Evolutionary conservation across 768 basidiomycete species (phyloP), one percentile per base, ranked within the genome.

Genomic region (Rhodotorula taiwanensis): DNA sequence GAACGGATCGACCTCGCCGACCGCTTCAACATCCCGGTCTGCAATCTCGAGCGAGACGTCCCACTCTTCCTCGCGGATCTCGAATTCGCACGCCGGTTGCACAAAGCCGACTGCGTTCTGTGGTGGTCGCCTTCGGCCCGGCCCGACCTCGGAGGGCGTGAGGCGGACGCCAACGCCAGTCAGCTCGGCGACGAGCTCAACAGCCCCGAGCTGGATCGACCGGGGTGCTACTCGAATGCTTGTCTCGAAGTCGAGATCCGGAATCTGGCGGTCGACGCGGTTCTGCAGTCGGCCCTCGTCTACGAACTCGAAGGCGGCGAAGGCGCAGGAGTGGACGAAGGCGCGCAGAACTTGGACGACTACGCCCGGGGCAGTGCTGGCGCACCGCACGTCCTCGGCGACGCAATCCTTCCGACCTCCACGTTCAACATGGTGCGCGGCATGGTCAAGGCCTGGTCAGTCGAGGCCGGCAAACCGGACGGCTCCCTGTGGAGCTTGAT

Each of bases 71-170:
- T 94, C 52, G 84, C 91, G 2, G 95, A 99, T 70, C 80, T 99
- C 68, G 86, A 84, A 67, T 95, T 97, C 71, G 89, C 95, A 3
- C 84, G 94, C 10, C 83, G 88, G 45, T 77, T 98, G 56, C 78
- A 86, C 34, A 84, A 86, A 51, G 89, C 97, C 66, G 95, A 98
- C 72, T 84, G 89, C 72, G 80, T 97, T 5, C 79, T 99, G 5
- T 99, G 95, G 95, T 99, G 95, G 95, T 94, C 95, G 14, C 81
- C 86, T 4, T 83, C 86, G 6, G 84, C 89, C 34, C 82, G 82
- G 25, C 93, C 95, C 5, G 95, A 99, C 76, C 80, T 98, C 0
- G 95, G 95, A 39, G 95, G 95, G 6, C 82, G 86, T 53, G 92
- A 99, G 74, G 84, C 89, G 51, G 94, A 98, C 75, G 82, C 81